A percentile compares a stretch with the other conserved stretches of the same genome.
Conservation (phyloP, 2,329 filamentous ascomycete species). For the Colletotrichum kahawae region DNA sequence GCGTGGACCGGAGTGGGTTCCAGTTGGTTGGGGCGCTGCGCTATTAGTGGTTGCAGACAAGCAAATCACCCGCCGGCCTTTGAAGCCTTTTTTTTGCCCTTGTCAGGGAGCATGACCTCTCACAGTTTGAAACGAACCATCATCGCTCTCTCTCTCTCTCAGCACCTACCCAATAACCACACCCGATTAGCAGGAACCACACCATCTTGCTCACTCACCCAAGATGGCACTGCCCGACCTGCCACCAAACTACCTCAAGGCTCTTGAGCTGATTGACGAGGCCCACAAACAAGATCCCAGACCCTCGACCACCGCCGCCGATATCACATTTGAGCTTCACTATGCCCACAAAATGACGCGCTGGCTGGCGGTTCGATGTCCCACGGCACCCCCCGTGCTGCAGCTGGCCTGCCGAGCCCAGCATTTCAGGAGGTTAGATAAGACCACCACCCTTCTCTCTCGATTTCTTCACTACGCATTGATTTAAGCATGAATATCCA, state of each 20-base stretch:
- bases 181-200: neutral
- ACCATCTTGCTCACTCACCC: neutral
- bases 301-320: conserved; percentile 37
- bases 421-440: conserved; percentile 72
- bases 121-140: neutral
- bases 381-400: conserved; percentile 69
- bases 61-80: neutral
- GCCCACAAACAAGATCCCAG: conserved; percentile 52
- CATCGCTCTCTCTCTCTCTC: neutral
- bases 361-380: conserved; percentile 68
- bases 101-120: neutral
- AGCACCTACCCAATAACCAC: neutral
- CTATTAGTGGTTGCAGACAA: neutral
- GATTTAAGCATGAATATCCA: neutral
- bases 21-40: neutral
- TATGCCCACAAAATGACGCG: conserved; percentile 81
- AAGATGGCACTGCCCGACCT: conserved; percentile 33
- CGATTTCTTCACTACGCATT: neutral
- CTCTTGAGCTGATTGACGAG: conserved; percentile 73
- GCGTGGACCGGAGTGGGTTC: neutral
- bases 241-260: conserved; percentile 48
- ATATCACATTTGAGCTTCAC: conserved; percentile 78
- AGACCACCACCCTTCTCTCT: neutral
- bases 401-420: conserved; percentile 82
- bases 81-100: neutral